These are phyloP conservation scores for Pyrus communis DNA, from an alignment of 306 rosid species.

Conservation along the genomic window DNA sequence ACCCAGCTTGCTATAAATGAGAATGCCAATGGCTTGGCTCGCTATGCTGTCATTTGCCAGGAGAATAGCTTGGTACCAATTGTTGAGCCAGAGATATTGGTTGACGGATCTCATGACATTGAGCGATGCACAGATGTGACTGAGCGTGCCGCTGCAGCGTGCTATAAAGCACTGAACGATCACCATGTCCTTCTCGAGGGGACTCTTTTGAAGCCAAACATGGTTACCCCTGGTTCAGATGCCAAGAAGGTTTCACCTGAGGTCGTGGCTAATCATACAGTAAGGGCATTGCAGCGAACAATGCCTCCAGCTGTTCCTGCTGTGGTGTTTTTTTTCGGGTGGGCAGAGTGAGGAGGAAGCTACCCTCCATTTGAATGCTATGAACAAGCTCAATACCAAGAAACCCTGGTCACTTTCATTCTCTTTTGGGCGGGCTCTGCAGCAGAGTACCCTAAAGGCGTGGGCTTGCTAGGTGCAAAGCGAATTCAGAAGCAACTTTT, in stretches of 20 bases:
- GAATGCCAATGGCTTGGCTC: slow-evolving; percentile 69
- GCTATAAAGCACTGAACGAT: slow-evolving; percentile 69
- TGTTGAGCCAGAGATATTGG: slow-evolving; percentile 80
- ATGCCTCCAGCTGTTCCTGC: slow-evolving; percentile 74
- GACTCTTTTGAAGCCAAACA: slow-evolving; percentile 78
- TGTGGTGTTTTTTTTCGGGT: slow-evolving; percentile 66
- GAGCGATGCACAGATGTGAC: slow-evolving; percentile 65
- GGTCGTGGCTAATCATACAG: slow-evolving; percentile 60
- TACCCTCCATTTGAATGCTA: slow-evolving; percentile 58
- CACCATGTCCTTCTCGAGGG: slow-evolving; percentile 74
- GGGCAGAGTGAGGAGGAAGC: slow-evolving; percentile 93
- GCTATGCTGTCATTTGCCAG: slow-evolving; percentile 68
- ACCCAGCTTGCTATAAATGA: slow-evolving; percentile 50
- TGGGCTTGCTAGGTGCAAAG: slow-evolving; percentile 71
- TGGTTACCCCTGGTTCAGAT: slow-evolving; percentile 87
- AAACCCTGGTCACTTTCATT: slow-evolving; percentile 77
- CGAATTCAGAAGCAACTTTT: slow-evolving; percentile 66
- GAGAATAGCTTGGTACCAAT: slow-evolving; percentile 77
- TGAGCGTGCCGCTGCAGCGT: slow-evolving; percentile 62
- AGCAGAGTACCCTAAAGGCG: slow-evolving; percentile 78
- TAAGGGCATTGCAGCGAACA: slow-evolving; percentile 57
- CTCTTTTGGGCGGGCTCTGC: slow-evolving; percentile 80
- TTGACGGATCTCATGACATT: slow-evolving; percentile 64
- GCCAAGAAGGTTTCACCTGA: slow-evolving; percentile 43
- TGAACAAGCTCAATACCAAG: slow-evolving; percentile 66